These are phyloP conservation scores for Neospora caninum DNA, from an alignment of 169 alveolate genomes.

Conservation along the genomic window DNA sequence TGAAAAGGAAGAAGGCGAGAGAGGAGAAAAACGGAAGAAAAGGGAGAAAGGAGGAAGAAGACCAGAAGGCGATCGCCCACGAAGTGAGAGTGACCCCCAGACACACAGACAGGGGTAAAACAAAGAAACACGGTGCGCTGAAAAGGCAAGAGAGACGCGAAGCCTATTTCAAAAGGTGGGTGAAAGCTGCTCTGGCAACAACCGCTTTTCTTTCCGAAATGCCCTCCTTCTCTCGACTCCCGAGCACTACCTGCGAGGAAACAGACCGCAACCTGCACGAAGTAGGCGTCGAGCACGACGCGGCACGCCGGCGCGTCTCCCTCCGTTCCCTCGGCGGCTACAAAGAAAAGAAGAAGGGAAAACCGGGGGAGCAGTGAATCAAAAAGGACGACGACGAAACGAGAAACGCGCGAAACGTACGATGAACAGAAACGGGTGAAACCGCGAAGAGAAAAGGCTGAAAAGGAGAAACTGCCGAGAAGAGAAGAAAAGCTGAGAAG, in stretches of 20 bases:
- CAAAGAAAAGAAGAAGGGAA: neutral
- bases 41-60: neutral
- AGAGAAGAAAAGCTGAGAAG: neutral
- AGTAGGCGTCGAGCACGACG: constrained; percentile 33
- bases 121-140: no score
- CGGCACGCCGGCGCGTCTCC: neutral
- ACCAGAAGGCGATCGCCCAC: no score
- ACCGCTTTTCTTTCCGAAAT: no score
- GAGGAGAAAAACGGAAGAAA: neutral
- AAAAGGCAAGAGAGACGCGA: no score
- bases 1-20: neutral
- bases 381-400: neutral
- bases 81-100: no score
- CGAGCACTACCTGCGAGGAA: neutral
- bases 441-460: no score
- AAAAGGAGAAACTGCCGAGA: neutral
- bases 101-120: no score
- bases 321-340: neutral
- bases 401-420: no score
- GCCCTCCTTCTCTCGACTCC: no score
- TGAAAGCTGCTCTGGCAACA: no score
- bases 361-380: neutral
- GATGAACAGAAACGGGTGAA: neutral
- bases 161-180: no score
- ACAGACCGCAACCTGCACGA: constrained; percentile 34